Evolutionary conservation across 2,329 filamentous ascomycete genomes (phyloP).

Genomic region (Aspergillus novofumigatus): DNA sequence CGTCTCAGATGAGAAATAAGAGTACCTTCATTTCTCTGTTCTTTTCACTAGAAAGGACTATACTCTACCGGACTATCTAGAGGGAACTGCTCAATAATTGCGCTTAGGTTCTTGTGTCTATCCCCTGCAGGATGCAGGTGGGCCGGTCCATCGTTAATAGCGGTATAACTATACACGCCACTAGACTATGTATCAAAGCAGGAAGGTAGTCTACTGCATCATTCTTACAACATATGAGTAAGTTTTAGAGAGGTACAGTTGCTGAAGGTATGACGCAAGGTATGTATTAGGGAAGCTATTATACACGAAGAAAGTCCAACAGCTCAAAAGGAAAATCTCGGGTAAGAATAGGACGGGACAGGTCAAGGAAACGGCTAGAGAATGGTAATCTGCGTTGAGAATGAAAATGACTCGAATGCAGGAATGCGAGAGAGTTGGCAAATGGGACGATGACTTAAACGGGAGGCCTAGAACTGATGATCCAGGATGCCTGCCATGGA

Average conservation of each 20-base stretch:
- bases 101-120: background rate
- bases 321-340: background rate
- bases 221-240: background rate
- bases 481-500: background rate
- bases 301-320: slow-evolving; percentile 7
- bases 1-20: background rate
- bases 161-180: no score
- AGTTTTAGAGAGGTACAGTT: background rate
- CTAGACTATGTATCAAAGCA: background rate
- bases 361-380: slow-evolving; percentile 3
- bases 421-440: slow-evolving; percentile 1
- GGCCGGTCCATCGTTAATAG: background rate
- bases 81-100: no score
- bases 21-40: background rate
- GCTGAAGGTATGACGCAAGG: background rate
- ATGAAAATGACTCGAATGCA: background rate
- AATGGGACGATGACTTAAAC: background rate
- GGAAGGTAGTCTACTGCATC: no score
- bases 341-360: background rate
- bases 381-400: slow-evolving; percentile 6
- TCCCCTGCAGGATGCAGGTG: background rate
- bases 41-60: no score
- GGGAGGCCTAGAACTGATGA: background rate
- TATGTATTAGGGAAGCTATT: slow-evolving; percentile 5
- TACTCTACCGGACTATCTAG: background rate